Evolutionary conservation across 306 rosid species (phyloP), one percentile per base, ranked within the genome.

Genomic region (Psophocarpus tetragonolobus): DNA sequence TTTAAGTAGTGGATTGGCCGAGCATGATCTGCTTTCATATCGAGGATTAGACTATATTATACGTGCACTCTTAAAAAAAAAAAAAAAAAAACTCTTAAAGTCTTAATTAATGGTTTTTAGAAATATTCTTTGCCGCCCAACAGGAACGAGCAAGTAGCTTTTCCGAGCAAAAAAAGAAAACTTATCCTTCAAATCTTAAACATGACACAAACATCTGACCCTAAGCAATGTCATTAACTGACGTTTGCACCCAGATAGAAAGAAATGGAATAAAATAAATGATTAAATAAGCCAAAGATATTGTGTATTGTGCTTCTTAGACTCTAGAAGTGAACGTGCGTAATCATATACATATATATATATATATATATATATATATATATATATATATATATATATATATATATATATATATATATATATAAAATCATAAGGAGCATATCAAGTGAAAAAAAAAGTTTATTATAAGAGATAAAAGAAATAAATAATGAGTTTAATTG

Each of bases 1-100:
- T 62, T 78, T 44, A 8, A 32, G 41, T 35, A 65, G 74, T 65
- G 56, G 41, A 50, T 60, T 74, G 21, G 29, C 68, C 17, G 10
- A 57, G 26, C 17, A 24, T 24, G 15, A 44, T 30, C 27, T 14
- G 11, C 29, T 27, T 5, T 44, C 23, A 15, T 17, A 45, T n/a
- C 2, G 38, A 30, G 68, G 68, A 62, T 62, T n/a, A 62, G 26
- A 9, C 67, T 27, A 58, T 10, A 35, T 35, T 27, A 58, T 10
- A 35, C 8, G 8, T 27, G 20, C 65, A 63, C n/a, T 30, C n/a
- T 15, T 11, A 32, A n/a, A n/a, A n/a, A n/a, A n/a, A n/a, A n/a
- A n/a, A n/a, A n/a, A n/a, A n/a, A n/a, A n/a, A n/a, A n/a, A n/a
- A n/a, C n/a, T n/a, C n/a, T n/a, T n/a, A n/a, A n/a, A 7, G 26